Base-by-base conservation (phyloP, 2,329 filamentous ascomycete genomes). In the Aureobasidium pullulans region DNA sequence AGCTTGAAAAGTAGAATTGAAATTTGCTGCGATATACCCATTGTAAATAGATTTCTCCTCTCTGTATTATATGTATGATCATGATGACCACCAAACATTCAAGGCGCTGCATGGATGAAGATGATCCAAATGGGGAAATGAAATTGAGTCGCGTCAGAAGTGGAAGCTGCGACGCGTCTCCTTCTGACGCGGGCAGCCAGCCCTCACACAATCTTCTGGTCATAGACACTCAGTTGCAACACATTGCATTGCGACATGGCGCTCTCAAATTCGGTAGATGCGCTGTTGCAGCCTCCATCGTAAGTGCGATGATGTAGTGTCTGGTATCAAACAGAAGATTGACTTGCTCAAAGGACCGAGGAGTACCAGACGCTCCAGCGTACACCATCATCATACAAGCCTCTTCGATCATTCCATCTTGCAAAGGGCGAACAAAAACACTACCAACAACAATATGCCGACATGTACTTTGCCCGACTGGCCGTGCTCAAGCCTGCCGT, bases 391-490 rank as follows among this genome's bases (percentile, higher is more conserved):
- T 67, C 74, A 59, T 97, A 96, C 77, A 86, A 84, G 60, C 85
- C 93, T 0, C 80, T 95, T 31, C 76, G 84, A 58, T 88, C 86
- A 7, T 97, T 91, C 73, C 77, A 77, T 50, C 83, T 97, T 9
- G 82, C 88, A 28, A 86, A 78, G 63, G 82, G 81, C 29, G 73
- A 78, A 43, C 75, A 79, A 37, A 79, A 80, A 62, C 87, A 91
- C 58, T 99, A 97, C 72, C 81, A 92, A 72, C 94, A 97, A 72
- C 94, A 99, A 75, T 99, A 89, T 81, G 90, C 88, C 63, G 94
- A 99, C 74, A 93, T 97, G 84, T 99, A 99, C 80, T 99, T 96
- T 71, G 73, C 96, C 66, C 88, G 94, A 11, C 81, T 99, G 28
- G 85, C 90, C 39, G 88, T 89, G 74, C 84, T 99, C 71, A 96